Conservation (phyloP, 345 rosid species). For the Syzygium aromaticum region DNA sequence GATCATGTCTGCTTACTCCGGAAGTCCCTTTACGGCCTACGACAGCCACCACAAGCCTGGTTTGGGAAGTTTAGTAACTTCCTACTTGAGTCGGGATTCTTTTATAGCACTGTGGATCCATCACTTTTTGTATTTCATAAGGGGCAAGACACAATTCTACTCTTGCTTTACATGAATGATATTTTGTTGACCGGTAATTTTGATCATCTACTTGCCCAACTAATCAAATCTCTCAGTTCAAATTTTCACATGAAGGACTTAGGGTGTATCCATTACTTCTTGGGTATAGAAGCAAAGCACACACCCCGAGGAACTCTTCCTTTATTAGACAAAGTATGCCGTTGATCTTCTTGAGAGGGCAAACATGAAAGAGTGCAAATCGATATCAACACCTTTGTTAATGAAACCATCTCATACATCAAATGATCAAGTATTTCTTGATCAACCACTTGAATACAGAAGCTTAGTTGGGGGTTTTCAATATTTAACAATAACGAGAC, state of each 20-base stretch:
- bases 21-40: not conserved
- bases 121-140: not conserved
- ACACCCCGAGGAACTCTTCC: not conserved
- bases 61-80: not conserved
- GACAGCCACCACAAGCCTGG: rapidly evolving
- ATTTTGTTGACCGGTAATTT: not conserved
- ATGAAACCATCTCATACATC: not conserved
- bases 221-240: not conserved
- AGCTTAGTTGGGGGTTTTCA: not conserved
- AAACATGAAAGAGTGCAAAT: not conserved
- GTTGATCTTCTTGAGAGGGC: not conserved
- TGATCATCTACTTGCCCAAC: not conserved
- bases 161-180: not conserved
- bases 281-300: not conserved
- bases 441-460: not conserved
- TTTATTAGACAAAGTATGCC: not conserved
- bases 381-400: not conserved
- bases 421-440: not conserved
- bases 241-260: not conserved
- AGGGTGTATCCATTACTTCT: not conserved
- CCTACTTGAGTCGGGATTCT: not conserved
- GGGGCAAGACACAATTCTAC: not conserved
- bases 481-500: not conserved
- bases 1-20: not conserved
- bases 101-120: not conserved